Evolutionary conservation across 73 alveolate species (phyloP).

Genomic region (Effrenium voratum): DNA sequence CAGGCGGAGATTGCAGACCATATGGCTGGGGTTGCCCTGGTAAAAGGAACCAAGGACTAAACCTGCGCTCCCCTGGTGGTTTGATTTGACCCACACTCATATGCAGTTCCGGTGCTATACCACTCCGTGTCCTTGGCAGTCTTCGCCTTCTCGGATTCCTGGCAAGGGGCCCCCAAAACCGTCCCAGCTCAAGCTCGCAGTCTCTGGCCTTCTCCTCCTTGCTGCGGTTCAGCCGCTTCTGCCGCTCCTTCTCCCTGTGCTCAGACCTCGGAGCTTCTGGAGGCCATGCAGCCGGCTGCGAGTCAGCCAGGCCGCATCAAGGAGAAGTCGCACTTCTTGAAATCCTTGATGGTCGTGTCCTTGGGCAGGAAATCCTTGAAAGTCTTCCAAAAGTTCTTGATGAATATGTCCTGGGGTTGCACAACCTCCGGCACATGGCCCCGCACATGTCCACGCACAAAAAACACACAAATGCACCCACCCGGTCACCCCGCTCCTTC

Average conservation of each 20-base stretch:
- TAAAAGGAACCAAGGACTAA: no score
- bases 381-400: constrained; percentile 96
- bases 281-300: neutral
- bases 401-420: constrained; percentile 74
- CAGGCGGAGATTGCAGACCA: neutral
- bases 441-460: no score
- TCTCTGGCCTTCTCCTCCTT: constrained; percentile 94
- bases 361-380: constrained; percentile 95
- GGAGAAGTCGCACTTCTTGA: constrained; percentile 98
- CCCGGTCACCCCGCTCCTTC: neutral
- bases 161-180: no score
- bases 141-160: constrained; percentile 83
- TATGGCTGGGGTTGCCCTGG: no score
- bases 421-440: no score
- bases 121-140: constrained; percentile 87
- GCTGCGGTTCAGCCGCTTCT: constrained; percentile 70
- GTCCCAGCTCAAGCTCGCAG: no score
- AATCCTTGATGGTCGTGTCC: constrained; percentile 95
- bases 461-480: no score
- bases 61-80: no score
- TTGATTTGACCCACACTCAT: neutral
- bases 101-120: constrained; percentile 3
- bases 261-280: neutral
- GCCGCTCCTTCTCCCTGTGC: constrained; percentile 79
- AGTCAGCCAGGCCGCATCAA: constrained; percentile 94